phyloP scores from a whole-genome alignment of 306 rosid species.

The Boehmeria nivea region DNA sequence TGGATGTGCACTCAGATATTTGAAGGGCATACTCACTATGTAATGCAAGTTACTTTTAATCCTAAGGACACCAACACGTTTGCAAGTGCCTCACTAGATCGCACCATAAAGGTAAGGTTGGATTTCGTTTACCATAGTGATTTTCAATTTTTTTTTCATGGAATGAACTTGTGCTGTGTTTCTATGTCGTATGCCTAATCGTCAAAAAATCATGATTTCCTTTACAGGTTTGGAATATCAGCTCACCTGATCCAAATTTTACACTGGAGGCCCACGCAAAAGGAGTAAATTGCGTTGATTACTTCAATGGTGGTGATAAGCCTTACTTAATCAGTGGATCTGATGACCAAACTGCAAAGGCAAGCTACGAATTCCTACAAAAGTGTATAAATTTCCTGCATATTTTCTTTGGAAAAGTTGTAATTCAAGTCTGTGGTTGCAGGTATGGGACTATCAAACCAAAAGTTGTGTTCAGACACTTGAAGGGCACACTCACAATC shows the following conservation, averaged over 20 bases:
- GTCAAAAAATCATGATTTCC: slow-evolving; percentile 8
- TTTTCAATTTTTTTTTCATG: neutral
- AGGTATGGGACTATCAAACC: slow-evolving; percentile 99
- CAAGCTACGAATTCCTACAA: slow-evolving; percentile 13
- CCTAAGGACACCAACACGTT: slow-evolving; percentile 99
- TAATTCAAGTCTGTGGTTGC: slow-evolving; percentile 27
- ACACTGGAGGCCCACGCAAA: slow-evolving; percentile 91
- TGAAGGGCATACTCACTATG: slow-evolving; percentile 98
- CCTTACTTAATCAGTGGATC: slow-evolving; percentile 94
- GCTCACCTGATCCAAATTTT: slow-evolving; percentile 95
- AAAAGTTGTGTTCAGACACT: slow-evolving; percentile 98
- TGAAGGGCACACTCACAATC: slow-evolving; percentile 99
- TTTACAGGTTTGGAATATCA: slow-evolving; percentile 93
- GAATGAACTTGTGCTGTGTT: neutral
- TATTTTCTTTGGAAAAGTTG: slow-evolving; percentile 5
- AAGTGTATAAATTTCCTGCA: neutral
- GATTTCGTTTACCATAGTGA: slow-evolving; percentile 8
- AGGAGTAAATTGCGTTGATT: slow-evolving; percentile 97
- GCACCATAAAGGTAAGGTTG: slow-evolving; percentile 76
- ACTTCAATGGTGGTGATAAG: slow-evolving; percentile 98
- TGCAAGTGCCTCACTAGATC: slow-evolving; percentile 99
- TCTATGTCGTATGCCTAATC: slow-evolving; percentile 7
- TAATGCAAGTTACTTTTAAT: slow-evolving; percentile 98
- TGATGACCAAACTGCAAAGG: slow-evolving; percentile 99
- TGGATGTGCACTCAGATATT: slow-evolving; percentile 97